Percentiles rank a stretch among this genome's conserved stretches.
phyloP scores from a whole-genome alignment of 2,329 filamentous ascomycete genomes.

The Seiridium unicorne region DNA sequence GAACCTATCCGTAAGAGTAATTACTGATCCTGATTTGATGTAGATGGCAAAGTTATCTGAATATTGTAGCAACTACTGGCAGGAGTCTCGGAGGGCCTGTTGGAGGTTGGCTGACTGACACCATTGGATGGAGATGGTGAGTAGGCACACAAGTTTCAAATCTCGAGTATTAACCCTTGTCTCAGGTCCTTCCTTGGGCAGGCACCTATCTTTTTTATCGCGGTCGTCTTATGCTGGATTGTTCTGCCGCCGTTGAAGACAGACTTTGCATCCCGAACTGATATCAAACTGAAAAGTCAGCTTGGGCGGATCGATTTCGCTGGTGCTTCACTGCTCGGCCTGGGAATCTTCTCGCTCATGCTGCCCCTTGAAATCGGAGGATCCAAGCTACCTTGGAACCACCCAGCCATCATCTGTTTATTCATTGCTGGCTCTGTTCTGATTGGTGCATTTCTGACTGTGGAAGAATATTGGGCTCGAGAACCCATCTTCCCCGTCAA shows the following conservation, averaged over 20 bases:
- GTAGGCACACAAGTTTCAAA: slow-evolving; percentile 6
- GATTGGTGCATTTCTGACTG: slow-evolving; percentile 30
- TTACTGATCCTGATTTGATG: too few species aligned
- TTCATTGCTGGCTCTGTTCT: slow-evolving; percentile 26
- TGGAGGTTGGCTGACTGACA: slow-evolving; percentile 60
- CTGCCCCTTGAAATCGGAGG: slow-evolving; percentile 39
- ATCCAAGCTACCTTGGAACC: slow-evolving; percentile 34
- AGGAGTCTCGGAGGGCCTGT: slow-evolving; percentile 52
- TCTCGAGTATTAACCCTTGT: background rate
- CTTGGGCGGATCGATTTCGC: slow-evolving; percentile 58
- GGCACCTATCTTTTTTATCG: slow-evolving; percentile 50
- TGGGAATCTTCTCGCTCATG: slow-evolving; percentile 33
- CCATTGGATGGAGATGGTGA: slow-evolving; percentile 65
- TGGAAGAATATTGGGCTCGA: slow-evolving; percentile 39
- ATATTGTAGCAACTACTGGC: slow-evolving; percentile 49
- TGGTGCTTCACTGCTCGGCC: slow-evolving; percentile 45
- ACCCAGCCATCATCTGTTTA: slow-evolving; percentile 29
- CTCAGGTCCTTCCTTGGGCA: slow-evolving; percentile 56
- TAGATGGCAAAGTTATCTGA: slow-evolving; percentile 50
- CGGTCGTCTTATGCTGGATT: slow-evolving; percentile 36
- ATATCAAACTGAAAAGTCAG: slow-evolving; percentile 21
- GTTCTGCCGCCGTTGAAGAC: slow-evolving; percentile 23
- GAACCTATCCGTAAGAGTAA: too few species aligned
- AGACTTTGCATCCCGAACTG: slow-evolving; percentile 9
- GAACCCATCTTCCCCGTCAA: slow-evolving; percentile 60